Conservation (phyloP, 192 early-diverging fungal genomes). For the Backusella circina region DNA sequence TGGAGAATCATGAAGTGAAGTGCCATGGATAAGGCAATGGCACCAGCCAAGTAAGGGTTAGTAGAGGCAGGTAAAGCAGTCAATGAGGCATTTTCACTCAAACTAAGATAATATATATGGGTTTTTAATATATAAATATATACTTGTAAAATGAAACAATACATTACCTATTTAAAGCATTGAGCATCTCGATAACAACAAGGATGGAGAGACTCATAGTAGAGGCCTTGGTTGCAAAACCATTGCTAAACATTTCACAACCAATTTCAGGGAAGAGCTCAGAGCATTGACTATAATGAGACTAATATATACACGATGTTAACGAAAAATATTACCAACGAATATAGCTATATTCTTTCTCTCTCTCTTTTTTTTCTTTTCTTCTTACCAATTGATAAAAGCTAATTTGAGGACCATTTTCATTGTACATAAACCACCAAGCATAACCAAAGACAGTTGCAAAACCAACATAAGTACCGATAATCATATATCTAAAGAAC, state of each 20-base stretch:
- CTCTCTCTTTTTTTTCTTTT: no score
- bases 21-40: slow-evolving; percentile 85
- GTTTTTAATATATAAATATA: background rate
- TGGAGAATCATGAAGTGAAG: slow-evolving; percentile 97
- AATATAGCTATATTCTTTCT: background rate
- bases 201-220: slow-evolving; percentile 94
- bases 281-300: slow-evolving; percentile 89
- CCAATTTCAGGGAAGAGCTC: slow-evolving; percentile 88
- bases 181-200: slow-evolving; percentile 98
- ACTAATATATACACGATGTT: slow-evolving; percentile 42
- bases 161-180: slow-evolving; percentile 87
- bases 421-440: slow-evolving; percentile 98
- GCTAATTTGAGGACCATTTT: slow-evolving; percentile 77
- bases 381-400: slow-evolving; percentile 85
- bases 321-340: background rate
- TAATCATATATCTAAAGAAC: slow-evolving; percentile 92
- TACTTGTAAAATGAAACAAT: background rate
- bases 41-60: slow-evolving; percentile 83
- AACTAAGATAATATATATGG: slow-evolving; percentile 24
- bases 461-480: slow-evolving; percentile 88
- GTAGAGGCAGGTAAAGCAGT: slow-evolving; percentile 84
- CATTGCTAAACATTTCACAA: slow-evolving; percentile 86
- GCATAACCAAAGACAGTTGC: slow-evolving; percentile 97
- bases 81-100: slow-evolving; percentile 94
- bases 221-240: slow-evolving; percentile 79